Conservation (phyloP, 176 grass and related monocot species). For the Carex cristatella region DNA sequence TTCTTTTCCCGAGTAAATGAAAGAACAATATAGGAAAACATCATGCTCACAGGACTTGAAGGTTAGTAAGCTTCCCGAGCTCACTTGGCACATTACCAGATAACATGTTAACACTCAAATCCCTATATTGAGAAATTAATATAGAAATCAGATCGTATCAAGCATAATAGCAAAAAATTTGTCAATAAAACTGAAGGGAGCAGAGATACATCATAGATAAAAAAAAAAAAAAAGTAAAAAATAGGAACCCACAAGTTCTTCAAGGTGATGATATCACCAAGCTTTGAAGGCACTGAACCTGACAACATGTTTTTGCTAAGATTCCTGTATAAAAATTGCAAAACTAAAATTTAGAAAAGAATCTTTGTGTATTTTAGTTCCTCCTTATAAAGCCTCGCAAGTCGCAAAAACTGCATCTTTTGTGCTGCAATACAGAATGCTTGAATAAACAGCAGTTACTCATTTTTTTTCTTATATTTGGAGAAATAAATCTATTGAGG, state of each 20-base stretch:
- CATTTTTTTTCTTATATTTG: neutral
- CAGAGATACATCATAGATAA: neutral
- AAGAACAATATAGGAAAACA: neutral
- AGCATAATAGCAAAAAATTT: neutral
- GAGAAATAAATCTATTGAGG: neutral
- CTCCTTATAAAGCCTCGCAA: neutral
- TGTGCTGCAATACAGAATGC: neutral
- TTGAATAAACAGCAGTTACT: neutral
- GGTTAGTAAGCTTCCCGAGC: slow-evolving; percentile 5
- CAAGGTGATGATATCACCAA: neutral
- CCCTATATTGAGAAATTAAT: slow-evolving; percentile 18
- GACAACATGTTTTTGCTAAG: slow-evolving; percentile 25
- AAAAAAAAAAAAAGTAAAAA: neutral
- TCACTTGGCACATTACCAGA: slow-evolving; percentile 3
- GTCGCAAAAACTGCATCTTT: neutral
- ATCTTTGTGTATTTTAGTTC: neutral
- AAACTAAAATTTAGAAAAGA: neutral
- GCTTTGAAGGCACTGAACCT: slow-evolving; percentile 1
- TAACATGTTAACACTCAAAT: slow-evolving; percentile 26
- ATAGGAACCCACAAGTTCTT: slow-evolving; percentile 2
- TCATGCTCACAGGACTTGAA: slow-evolving; percentile 6
- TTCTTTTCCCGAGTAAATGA: neutral
- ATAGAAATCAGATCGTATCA: neutral
- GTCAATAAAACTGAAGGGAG: neutral
- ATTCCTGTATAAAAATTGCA: neutral